These are phyloP conservation scores for Globisporangium takayamanum DNA, from an alignment of 352 stramenopile species.

Conservation along the genomic window DNA sequence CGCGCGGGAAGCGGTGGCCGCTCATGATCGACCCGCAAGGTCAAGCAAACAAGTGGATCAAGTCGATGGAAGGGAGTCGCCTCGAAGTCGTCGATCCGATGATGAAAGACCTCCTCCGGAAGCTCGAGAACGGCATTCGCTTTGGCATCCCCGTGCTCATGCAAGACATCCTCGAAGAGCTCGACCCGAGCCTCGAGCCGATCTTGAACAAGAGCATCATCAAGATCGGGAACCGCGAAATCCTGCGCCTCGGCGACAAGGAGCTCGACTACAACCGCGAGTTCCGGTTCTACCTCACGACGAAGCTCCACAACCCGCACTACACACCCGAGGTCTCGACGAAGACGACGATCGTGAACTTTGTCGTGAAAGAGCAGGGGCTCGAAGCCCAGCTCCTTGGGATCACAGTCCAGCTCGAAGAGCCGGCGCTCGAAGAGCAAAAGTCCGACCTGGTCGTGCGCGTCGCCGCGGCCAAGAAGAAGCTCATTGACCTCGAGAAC, in stretches of 20 bases:
- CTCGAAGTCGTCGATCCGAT: slow-evolving; percentile 93
- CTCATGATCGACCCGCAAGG: slow-evolving; percentile 96
- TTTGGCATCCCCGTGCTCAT: slow-evolving; percentile 93
- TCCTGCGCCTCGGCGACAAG: slow-evolving; percentile 93
- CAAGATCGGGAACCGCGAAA: slow-evolving; percentile 90
- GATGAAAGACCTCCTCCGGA: slow-evolving; percentile 92
- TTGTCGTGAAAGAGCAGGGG: slow-evolving; percentile 93
- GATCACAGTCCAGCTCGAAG: slow-evolving; percentile 92
- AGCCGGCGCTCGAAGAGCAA: slow-evolving; percentile 92
- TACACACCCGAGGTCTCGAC: slow-evolving; percentile 94
- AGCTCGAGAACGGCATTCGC: slow-evolving; percentile 92
- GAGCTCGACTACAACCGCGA: slow-evolving; percentile 93
- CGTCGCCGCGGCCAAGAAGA: slow-evolving; percentile 92
- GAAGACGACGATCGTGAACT: slow-evolving; percentile 96
- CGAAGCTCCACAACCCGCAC: slow-evolving; percentile 94
- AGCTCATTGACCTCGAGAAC: slow-evolving; percentile 94
- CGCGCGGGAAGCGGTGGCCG: slow-evolving; percentile 90
- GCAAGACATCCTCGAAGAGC: slow-evolving; percentile 94
- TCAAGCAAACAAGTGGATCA: slow-evolving; percentile 97
- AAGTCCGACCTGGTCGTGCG: slow-evolving; percentile 89
- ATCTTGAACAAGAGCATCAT: slow-evolving; percentile 94
- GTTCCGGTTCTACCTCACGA: slow-evolving; percentile 95
- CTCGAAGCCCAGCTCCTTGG: slow-evolving; percentile 92
- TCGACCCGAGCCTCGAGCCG: slow-evolving; percentile 93
- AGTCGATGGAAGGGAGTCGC: slow-evolving; percentile 85